phyloP scores from a whole-genome alignment of 768 basidiomycete genomes.

The Agaricus subrufescens region DNA sequence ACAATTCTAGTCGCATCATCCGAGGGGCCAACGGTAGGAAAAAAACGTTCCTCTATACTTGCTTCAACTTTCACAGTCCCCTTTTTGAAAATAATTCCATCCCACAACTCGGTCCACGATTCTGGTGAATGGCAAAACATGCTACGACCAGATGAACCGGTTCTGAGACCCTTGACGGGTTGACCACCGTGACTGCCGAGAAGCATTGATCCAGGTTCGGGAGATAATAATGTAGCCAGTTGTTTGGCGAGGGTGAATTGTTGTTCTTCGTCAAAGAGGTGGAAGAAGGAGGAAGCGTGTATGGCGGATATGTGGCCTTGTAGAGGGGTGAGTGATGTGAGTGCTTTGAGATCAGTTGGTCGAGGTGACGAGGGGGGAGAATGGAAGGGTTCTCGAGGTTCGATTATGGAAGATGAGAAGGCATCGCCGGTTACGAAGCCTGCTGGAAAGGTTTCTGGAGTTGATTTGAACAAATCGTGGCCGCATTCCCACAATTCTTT shows the following conservation, averaged over 20 bases:
- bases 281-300: slow-evolving; percentile 31
- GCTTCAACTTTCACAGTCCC: no score
- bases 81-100: no score
- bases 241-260: slow-evolving; percentile 25
- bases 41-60: no score
- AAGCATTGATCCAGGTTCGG: slow-evolving; percentile 27
- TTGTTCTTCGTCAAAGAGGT: slow-evolving; percentile 28
- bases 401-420: slow-evolving; percentile 40
- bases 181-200: slow-evolving; percentile 33
- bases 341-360: slow-evolving; percentile 4
- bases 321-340: slow-evolving; percentile 23
- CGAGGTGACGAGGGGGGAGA: slow-evolving; percentile 11
- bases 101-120: not conserved
- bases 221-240: slow-evolving; percentile 27
- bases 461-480: slow-evolving; percentile 52
- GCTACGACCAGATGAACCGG: not conserved
- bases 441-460: slow-evolving; percentile 44
- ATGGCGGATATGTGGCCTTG: slow-evolving; percentile 45
- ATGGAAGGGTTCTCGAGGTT: slow-evolving; percentile 18
- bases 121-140: slow-evolving; percentile 12
- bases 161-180: slow-evolving; percentile 14
- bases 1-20: no score
- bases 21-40: no score
- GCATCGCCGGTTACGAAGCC: slow-evolving; percentile 52
- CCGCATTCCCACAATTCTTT: slow-evolving; percentile 58